Conservation (phyloP, 2,329 filamentous ascomycete species). For the Pestalotiopsis sp. region DNA sequence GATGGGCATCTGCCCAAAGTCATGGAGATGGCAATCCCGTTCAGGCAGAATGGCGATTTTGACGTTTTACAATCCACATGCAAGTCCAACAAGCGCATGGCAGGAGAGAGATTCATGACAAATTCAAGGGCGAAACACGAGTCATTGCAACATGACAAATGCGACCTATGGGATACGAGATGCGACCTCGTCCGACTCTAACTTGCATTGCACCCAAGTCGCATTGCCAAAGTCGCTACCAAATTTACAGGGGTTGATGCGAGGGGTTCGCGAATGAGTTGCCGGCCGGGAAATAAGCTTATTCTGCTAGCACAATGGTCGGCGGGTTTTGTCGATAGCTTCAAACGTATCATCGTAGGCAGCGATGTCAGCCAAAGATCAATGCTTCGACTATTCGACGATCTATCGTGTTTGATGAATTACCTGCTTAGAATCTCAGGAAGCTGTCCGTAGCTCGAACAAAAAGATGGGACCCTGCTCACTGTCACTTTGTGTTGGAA, state of each 20-base stretch:
- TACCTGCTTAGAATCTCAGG: neutral
- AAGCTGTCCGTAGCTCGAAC: neutral
- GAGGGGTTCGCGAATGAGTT: neutral
- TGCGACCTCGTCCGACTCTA: neutral
- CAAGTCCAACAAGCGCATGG: no score
- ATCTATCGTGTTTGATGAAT: neutral
- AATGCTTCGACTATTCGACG: neutral
- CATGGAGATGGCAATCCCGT: no score
- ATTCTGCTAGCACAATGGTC: neutral
- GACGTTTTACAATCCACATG: no score
- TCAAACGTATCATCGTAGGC: neutral
- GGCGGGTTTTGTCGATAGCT: neutral
- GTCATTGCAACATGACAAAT: neutral
- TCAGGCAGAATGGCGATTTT: no score
- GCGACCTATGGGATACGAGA: neutral
- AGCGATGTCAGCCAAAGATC: neutral
- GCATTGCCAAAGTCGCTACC: neutral
- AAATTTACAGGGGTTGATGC: neutral
- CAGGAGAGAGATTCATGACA: no score
- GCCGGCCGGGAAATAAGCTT: neutral
- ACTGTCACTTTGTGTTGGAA: neutral
- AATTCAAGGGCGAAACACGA: neutral
- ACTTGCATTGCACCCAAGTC: neutral
- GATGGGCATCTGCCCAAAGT: no score
- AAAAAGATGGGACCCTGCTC: neutral